Evolutionary conservation across 352 stramenopile species (phyloP).

Genomic region (Phytophthora constricta): DNA sequence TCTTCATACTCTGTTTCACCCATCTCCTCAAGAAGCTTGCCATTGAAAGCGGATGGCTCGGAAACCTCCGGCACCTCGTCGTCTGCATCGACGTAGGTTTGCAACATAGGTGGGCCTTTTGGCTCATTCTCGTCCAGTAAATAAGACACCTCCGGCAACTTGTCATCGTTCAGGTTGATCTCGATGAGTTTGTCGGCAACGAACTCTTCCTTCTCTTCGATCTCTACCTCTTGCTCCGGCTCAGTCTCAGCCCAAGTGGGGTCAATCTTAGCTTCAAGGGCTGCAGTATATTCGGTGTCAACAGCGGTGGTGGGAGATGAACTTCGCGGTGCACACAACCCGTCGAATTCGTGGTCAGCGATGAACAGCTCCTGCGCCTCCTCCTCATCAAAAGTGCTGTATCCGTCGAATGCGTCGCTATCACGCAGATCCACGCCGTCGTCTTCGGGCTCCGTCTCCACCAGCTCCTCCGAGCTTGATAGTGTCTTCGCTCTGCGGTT

Average conservation of each 20-base stretch:
- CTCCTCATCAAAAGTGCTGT: conserved; percentile 45
- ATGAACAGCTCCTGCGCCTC: conserved; percentile 22
- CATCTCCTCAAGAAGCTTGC: conserved; percentile 1
- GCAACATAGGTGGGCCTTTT: conserved; percentile 15
- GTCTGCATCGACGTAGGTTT: conserved; percentile 3
- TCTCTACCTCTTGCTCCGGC: conserved; percentile 4
- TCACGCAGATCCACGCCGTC: conserved; percentile 42
- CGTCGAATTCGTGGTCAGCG: conserved; percentile 21
- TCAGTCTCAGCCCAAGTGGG: conserved; percentile 4
- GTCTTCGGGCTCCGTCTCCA: conserved; percentile 54
- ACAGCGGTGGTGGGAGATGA: conserved; percentile 1
- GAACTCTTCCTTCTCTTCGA: conserved; percentile 27
- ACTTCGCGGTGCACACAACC: conserved; percentile 14
- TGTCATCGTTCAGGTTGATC: conserved; percentile 17
- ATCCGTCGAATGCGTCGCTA: conserved; percentile 38
- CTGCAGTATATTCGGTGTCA: conserved; percentile 2
- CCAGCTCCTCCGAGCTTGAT: conserved; percentile 41
- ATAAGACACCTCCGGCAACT: not conserved
- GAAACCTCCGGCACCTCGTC: conserved; percentile 12
- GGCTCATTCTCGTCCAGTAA: conserved; percentile 15
- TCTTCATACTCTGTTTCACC: conserved; percentile 8
- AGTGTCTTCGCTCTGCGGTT: conserved; percentile 33
- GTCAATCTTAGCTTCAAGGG: conserved; percentile 10
- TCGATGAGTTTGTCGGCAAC: conserved; percentile 1
- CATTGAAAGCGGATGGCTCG: not conserved